Evolutionary conservation across 2,329 filamentous ascomycete species (phyloP).

Genomic region (Diplodia sapinea): DNA sequence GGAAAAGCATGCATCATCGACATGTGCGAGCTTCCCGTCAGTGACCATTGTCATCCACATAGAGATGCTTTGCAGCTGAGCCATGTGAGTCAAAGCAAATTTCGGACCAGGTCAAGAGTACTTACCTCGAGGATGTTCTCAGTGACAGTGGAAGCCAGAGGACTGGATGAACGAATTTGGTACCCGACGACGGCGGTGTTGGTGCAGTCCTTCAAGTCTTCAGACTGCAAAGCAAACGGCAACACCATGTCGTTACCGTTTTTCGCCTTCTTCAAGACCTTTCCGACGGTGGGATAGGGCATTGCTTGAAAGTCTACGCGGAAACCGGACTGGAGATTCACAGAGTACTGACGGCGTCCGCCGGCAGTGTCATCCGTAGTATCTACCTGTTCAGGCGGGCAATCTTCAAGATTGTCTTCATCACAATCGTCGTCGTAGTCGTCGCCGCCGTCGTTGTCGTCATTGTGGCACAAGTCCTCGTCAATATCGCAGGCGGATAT

Average conservation of each 20-base stretch:
- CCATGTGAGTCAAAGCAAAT: too few species aligned
- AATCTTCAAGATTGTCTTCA: neutral
- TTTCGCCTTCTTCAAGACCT: neutral
- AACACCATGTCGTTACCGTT: neutral
- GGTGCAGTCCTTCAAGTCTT: neutral
- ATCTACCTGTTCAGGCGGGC: neutral
- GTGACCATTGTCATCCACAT: neutral
- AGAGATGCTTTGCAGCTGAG: neutral
- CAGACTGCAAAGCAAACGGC: neutral
- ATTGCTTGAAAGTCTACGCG: neutral
- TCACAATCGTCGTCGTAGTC: neutral
- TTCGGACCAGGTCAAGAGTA: too few species aligned
- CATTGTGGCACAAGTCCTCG: neutral
- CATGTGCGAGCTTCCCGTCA: too few species aligned
- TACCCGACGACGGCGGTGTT: too few species aligned
- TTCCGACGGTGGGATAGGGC: neutral
- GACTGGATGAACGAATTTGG: too few species aligned
- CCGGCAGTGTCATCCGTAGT: neutral
- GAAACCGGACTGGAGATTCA: rapidly evolving
- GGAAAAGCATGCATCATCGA: neutral
- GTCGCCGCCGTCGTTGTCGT: neutral
- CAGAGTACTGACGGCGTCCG: neutral
- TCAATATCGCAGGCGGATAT: neutral
- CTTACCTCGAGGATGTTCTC: too few species aligned
- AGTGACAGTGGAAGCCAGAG: too few species aligned